Percentiles rank a stretch among this genome's conserved stretches.
Evolutionary conservation across 768 basidiomycete genomes (phyloP).

Genomic region (Glaciozyma martinii): DNA sequence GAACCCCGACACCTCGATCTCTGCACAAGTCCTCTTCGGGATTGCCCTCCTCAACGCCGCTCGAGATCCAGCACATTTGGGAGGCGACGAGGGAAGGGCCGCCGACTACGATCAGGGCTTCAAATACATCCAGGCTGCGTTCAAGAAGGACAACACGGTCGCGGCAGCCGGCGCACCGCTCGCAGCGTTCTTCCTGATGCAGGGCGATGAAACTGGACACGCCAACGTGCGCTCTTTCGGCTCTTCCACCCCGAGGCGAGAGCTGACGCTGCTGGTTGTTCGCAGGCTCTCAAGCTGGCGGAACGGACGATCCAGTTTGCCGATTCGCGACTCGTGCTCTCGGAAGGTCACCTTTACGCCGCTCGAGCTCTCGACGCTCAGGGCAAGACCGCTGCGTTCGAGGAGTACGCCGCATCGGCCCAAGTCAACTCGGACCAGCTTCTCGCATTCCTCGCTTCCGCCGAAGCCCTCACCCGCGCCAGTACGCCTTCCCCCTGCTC

Average conservation of each 20-base stretch:
- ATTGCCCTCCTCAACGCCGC: slow-evolving; percentile 78
- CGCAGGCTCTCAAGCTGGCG: slow-evolving; percentile 77
- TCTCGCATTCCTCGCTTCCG: slow-evolving; percentile 58
- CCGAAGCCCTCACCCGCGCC: background rate
- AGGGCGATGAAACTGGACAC: slow-evolving; percentile 47
- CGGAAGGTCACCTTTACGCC: slow-evolving; percentile 76
- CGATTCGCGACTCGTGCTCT: slow-evolving; percentile 71
- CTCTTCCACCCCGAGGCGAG: no score
- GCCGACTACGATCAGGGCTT: slow-evolving; percentile 57
- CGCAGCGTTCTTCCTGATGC: slow-evolving; percentile 67
- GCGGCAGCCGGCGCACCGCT: slow-evolving; percentile 76
- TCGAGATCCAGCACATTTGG: slow-evolving; percentile 57
- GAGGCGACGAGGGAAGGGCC: slow-evolving; percentile 50
- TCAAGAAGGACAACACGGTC: slow-evolving; percentile 63
- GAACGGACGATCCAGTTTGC: slow-evolving; percentile 91
- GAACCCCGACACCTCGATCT: slow-evolving; percentile 44
- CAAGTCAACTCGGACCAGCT: slow-evolving; percentile 53
- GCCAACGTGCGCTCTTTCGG: slow-evolving; percentile 46
- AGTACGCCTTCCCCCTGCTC: background rate
- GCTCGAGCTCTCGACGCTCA: slow-evolving; percentile 71
- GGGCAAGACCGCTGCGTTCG: slow-evolving; percentile 42
- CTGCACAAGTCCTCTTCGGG: slow-evolving; percentile 72
- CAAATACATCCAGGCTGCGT: slow-evolving; percentile 56
- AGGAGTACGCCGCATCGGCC: slow-evolving; percentile 44
- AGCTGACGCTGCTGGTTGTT: no score